Percentiles rank a stretch among this genome's conserved stretches.
These are phyloP conservation scores for Diospyros kaki DNA, from an alignment of 148 eudicot genomes.

Conservation along the genomic window DNA sequence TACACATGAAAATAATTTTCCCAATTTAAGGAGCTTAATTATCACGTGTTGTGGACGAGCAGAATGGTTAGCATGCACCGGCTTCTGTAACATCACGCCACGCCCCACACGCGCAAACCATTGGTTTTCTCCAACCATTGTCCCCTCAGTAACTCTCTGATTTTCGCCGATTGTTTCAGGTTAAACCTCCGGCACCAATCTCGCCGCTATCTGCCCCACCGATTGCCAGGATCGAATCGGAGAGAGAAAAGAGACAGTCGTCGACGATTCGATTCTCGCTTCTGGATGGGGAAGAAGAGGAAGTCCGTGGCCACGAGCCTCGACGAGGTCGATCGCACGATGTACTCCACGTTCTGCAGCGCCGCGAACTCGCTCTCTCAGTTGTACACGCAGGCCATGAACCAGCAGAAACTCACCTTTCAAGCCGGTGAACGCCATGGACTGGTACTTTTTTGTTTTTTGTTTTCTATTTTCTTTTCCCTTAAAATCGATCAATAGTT, in stretches of 20 bases:
- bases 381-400: conserved; percentile 81
- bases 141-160: too few species aligned
- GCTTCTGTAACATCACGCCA: too few species aligned
- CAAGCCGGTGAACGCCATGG: conserved; percentile 78
- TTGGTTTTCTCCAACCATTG: neutral
- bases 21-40: too few species aligned
- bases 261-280: neutral
- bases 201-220: neutral
- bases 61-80: too few species aligned
- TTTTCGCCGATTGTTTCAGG: neutral
- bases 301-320: conserved; percentile 67
- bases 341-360: conserved; percentile 72
- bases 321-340: conserved; percentile 89
- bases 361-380: conserved; percentile 83
- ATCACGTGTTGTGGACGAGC: too few species aligned
- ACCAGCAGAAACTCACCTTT: conserved; percentile 64
- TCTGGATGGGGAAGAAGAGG: conserved; percentile 73
- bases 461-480: neutral
- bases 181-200: neutral
- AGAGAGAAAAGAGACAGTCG: neutral
- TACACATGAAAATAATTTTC: too few species aligned
- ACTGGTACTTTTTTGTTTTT: conserved; percentile 24
- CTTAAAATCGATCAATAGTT: neutral
- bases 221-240: conserved; percentile 10
- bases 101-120: too few species aligned